These are phyloP conservation scores for Ochromonas danica DNA, from an alignment of 108 stramenopile species.

Conservation along the genomic window DNA sequence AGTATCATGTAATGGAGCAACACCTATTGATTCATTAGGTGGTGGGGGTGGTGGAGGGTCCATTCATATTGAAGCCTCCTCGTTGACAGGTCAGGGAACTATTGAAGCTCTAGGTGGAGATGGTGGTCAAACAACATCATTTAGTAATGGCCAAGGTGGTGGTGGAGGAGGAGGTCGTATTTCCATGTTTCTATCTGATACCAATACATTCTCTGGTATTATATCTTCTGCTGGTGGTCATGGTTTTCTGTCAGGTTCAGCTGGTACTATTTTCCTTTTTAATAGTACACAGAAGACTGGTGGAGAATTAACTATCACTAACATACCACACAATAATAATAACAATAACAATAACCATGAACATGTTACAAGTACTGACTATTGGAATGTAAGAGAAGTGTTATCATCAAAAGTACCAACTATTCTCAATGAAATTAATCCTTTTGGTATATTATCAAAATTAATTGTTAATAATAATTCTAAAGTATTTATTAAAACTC, in stretches of 20 bases:
- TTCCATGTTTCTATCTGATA: not conserved
- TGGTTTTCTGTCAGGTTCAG: conserved; percentile 15
- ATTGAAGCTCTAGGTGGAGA: not conserved
- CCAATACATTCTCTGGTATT: not conserved
- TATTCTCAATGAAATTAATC: too few species aligned
- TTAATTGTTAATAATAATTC: too few species aligned
- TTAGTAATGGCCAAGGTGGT: not conserved
- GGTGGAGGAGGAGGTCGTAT: conserved; percentile 24
- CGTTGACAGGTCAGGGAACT: not conserved
- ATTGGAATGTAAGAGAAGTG: too few species aligned
- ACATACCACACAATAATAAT: too few species aligned
- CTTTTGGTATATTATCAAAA: too few species aligned
- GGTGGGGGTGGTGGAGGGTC: conserved; percentile 24
- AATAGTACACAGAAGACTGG: not conserved
- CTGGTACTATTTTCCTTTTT: not conserved
- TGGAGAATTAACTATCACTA: not conserved
- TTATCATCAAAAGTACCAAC: too few species aligned
- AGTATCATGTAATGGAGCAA: not conserved
- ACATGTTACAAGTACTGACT: too few species aligned
- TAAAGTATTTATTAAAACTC: too few species aligned
- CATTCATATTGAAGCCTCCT: not conserved
- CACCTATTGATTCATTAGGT: not conserved
- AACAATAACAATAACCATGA: too few species aligned
- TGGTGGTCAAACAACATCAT: not conserved
- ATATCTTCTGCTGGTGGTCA: conserved; percentile 10